These are phyloP conservation scores for Ocimum tenuiflorum DNA, from an alignment of 257 asterid genomes.

Conservation along the genomic window DNA sequence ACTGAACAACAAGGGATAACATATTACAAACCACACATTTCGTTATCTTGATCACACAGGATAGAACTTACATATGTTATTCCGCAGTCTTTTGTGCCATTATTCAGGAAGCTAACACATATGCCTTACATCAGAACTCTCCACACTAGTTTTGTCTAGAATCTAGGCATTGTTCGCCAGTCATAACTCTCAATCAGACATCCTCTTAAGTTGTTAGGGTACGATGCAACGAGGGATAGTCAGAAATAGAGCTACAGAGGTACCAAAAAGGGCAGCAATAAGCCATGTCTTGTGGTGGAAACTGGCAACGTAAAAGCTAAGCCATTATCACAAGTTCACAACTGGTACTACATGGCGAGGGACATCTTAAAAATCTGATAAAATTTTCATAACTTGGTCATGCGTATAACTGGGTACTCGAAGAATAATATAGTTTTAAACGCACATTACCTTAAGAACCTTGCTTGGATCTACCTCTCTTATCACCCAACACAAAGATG, in stretches of 20 bases:
- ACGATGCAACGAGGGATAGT: not conserved
- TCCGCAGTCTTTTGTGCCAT: not conserved
- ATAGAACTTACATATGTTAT: not conserved
- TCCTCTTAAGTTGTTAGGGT: not conserved
- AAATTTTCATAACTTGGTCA: not conserved
- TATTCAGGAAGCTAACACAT: not conserved
- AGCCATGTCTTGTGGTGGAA: not conserved
- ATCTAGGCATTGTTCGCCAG: not conserved
- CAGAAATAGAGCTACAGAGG: not conserved
- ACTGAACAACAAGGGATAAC: no score
- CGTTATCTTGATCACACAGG: not conserved
- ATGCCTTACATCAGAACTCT: not conserved
- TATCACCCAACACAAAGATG: not conserved
- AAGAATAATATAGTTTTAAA: not conserved
- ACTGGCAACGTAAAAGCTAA: not conserved
- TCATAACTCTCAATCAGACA: slow-evolving; percentile 1
- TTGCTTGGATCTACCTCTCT: not conserved
- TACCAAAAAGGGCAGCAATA: not conserved
- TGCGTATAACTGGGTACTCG: not conserved
- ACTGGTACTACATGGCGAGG: not conserved
- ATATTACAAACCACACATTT: no score
- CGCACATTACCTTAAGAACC: not conserved
- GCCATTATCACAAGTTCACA: not conserved
- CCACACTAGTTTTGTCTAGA: not conserved
- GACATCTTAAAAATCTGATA: not conserved